phyloP scores from a whole-genome alignment of 768 basidiomycete species.

The Thelephora ganbajun region DNA sequence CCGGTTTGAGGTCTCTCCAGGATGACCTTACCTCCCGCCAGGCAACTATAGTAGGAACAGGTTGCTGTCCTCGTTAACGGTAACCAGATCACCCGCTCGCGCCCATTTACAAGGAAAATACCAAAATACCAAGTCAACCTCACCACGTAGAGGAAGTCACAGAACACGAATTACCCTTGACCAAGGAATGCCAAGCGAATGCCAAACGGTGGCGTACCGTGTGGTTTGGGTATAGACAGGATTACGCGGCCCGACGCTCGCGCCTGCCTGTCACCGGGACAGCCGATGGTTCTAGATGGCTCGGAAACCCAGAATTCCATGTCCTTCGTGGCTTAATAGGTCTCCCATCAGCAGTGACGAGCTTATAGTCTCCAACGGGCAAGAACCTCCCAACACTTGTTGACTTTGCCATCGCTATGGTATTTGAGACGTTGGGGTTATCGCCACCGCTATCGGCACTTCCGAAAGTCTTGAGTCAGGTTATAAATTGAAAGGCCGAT shows the following conservation, averaged over 20 bases:
- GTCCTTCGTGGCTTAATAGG: constrained; percentile 26
- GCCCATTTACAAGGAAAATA: constrained; percentile 45
- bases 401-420: constrained; percentile 12
- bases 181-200: constrained; percentile 15
- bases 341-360: constrained; percentile 32
- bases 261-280: constrained; percentile 10
- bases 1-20: too few species aligned
- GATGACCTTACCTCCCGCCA: too few species aligned
- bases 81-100: constrained; percentile 58
- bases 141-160: background rate
- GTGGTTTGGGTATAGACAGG: too few species aligned
- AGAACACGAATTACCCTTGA: constrained; percentile 19
- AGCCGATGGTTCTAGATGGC: constrained; percentile 28
- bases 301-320: constrained; percentile 33
- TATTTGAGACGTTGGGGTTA: constrained; percentile 14
- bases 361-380: constrained; percentile 28
- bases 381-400: constrained; percentile 28
- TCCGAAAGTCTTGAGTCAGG: constrained; percentile 24
- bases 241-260: constrained; percentile 1
- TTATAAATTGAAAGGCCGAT: too few species aligned
- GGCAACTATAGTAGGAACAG: too few species aligned
- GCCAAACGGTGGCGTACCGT: too few species aligned
- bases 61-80: constrained; percentile 43
- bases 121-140: too few species aligned
- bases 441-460: constrained; percentile 26